These are phyloP conservation scores for Trebouxiophyceae sp. DNA, from an alignment of 163 green algal species.

Conservation along the genomic window DNA sequence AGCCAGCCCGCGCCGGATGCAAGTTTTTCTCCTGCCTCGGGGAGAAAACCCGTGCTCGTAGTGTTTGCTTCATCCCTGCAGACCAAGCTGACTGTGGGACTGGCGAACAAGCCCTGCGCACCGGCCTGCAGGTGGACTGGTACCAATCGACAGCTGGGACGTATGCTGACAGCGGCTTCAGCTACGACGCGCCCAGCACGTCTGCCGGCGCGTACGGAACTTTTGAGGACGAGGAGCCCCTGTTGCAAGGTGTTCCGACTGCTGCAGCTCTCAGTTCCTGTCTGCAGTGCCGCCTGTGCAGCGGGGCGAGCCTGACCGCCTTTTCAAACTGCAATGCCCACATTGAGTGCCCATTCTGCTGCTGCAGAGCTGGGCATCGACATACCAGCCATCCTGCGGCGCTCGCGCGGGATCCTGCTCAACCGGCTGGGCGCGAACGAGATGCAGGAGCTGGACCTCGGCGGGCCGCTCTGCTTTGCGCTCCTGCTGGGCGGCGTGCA, in stretches of 20 bases:
- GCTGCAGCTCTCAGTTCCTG: too few relatives aligned
- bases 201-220: background rate
- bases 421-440: slow-evolving; percentile 38
- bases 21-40: background rate
- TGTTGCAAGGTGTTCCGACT: background rate
- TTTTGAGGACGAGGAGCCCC: background rate
- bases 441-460: slow-evolving; percentile 77
- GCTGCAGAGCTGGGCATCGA: slow-evolving; percentile 90
- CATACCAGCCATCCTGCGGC: slow-evolving; percentile 62
- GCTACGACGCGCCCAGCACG: background rate
- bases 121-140: background rate
- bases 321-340: too few relatives aligned
- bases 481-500: slow-evolving; percentile 63
- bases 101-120: background rate
- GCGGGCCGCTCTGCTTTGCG: slow-evolving; percentile 75
- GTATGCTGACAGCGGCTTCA: background rate
- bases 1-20: background rate
- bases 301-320: too few relatives aligned
- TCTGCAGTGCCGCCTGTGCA: too few relatives aligned
- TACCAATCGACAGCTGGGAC: background rate
- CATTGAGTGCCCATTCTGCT: too few relatives aligned
- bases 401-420: slow-evolving; percentile 60
- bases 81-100: background rate
- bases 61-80: too few relatives aligned
- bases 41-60: too few relatives aligned